These are phyloP conservation scores for Leucaena leucocephala DNA, from an alignment of 306 rosid species.

Conservation along the genomic window DNA sequence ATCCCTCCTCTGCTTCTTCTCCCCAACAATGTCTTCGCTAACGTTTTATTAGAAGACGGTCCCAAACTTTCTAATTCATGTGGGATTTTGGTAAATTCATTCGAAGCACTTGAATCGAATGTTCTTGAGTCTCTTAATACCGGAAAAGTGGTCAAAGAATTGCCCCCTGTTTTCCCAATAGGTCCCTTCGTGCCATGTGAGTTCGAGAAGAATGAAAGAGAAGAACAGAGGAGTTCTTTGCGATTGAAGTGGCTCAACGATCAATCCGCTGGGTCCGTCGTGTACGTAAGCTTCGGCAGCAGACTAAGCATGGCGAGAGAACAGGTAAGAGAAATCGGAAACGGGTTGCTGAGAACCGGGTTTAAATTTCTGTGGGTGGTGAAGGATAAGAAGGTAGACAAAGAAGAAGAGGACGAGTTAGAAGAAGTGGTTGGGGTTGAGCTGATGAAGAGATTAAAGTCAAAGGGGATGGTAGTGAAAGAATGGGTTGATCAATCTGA, in stretches of 20 bases:
- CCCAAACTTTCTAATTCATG: slow-evolving; percentile 21
- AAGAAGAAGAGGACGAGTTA: slow-evolving; percentile 47
- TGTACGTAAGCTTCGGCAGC: slow-evolving; percentile 62
- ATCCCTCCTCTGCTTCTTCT: slow-evolving; percentile 42
- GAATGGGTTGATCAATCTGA: slow-evolving; percentile 55
- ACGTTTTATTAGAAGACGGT: slow-evolving; percentile 23
- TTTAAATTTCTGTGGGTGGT: slow-evolving; percentile 60
- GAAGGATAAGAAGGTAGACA: slow-evolving; percentile 58
- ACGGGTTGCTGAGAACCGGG: slow-evolving; percentile 54
- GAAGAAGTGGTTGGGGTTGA: slow-evolving; percentile 43
- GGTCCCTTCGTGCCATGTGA: slow-evolving; percentile 48
- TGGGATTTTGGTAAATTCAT: slow-evolving; percentile 49
- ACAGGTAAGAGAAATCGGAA: slow-evolving; percentile 56
- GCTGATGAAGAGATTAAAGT: slow-evolving; percentile 39
- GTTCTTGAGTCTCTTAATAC: slow-evolving; percentile 29
- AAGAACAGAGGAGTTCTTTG: background rate
- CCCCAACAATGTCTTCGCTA: slow-evolving; percentile 24
- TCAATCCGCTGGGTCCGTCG: slow-evolving; percentile 50
- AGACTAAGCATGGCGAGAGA: slow-evolving; percentile 42
- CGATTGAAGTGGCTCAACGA: slow-evolving; percentile 49
- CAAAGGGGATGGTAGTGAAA: slow-evolving; percentile 51
- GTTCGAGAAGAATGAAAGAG: slow-evolving; percentile 38
- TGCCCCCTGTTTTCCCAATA: slow-evolving; percentile 38
- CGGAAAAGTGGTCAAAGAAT: slow-evolving; percentile 32
- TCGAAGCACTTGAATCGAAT: slow-evolving; percentile 42